phyloP scores from a whole-genome alignment of 805 yeast genomes.

The Wickerhamiella qilinensis region DNA sequence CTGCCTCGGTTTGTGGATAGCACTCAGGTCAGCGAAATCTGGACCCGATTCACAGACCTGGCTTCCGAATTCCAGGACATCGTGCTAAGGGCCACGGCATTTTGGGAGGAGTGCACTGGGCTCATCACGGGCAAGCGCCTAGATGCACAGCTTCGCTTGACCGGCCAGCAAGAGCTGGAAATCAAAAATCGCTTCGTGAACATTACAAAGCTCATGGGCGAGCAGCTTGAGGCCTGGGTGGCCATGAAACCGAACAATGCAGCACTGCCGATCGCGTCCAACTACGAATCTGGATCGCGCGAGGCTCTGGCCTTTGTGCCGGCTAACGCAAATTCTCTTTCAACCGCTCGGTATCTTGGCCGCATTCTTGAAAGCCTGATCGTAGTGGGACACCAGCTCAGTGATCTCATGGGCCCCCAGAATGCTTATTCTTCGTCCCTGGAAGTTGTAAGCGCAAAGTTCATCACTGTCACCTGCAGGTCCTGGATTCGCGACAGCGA shows the following conservation, averaged over 20 bases:
- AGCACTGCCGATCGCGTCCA: slow-evolving; percentile 9
- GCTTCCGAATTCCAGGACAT: slow-evolving; percentile 8
- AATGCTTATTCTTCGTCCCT: slow-evolving; percentile 7
- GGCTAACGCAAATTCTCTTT: slow-evolving; percentile 44
- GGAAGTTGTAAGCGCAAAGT: slow-evolving; percentile 24
- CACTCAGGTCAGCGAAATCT: slow-evolving; percentile 8
- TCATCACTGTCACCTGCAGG: slow-evolving; percentile 32
- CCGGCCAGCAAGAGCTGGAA: slow-evolving; percentile 4
- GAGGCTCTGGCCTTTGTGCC: slow-evolving; percentile 38
- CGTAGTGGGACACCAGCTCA: slow-evolving; percentile 1
- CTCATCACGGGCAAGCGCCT: slow-evolving; percentile 6
- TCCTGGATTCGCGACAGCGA: slow-evolving; percentile 37
- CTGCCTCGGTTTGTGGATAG: neutral
- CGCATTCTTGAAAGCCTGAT: slow-evolving; percentile 28
- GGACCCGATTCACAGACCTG: slow-evolving; percentile 7
- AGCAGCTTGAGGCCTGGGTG: neutral
- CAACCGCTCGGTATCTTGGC: slow-evolving; percentile 38
- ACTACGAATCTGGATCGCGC: slow-evolving; percentile 3
- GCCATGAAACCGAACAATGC: neutral
- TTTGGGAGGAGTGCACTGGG: slow-evolving; percentile 13
- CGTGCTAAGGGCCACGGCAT: slow-evolving; percentile 9
- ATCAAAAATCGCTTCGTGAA: neutral
- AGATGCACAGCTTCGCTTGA: slow-evolving; percentile 2
- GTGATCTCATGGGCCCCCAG: slow-evolving; percentile 4
- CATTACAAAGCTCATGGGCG: neutral